These are phyloP conservation scores for Parachaetomium inaequale DNA, from an alignment of 495 filamentous ascomycete genomes.

Conservation along the genomic window DNA sequence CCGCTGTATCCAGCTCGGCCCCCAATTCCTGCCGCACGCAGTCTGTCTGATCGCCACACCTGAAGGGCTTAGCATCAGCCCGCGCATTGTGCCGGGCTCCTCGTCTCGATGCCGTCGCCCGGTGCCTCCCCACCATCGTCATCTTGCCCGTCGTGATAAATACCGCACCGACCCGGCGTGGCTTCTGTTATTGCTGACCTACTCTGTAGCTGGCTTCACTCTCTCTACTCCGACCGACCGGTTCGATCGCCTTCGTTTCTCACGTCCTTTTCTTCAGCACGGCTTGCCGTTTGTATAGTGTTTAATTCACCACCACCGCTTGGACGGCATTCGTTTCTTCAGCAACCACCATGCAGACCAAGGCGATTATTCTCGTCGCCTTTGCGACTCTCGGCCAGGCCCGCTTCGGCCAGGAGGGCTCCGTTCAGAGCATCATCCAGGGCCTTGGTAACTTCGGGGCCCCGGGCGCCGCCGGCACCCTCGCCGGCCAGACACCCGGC, in stretches of 20 bases:
- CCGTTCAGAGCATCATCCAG: conserved; percentile 43
- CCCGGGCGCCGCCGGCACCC: conserved; percentile 51
- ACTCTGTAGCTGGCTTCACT: conserved; percentile 8
- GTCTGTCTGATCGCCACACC: conserved; percentile 26
- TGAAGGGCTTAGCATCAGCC: conserved; percentile 1
- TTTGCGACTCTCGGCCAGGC: conserved; percentile 46
- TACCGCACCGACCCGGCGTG: not conserved
- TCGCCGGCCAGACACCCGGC: conserved; percentile 49
- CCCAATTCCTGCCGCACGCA: conserved; percentile 11
- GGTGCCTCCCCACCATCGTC: not conserved
- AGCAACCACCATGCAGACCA: conserved; percentile 23
- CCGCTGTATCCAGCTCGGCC: not conserved
- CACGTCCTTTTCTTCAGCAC: conserved; percentile 13
- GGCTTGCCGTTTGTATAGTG: conserved; percentile 14
- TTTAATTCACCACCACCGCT: conserved; percentile 20
- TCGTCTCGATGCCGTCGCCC: not conserved
- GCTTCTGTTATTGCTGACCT: not conserved
- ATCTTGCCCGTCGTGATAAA: conserved; percentile 8
- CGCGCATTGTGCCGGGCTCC: conserved; percentile 23
- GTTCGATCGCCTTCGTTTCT: conserved; percentile 25
- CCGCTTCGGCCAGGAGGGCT: conserved; percentile 55
- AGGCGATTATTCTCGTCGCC: conserved; percentile 22
- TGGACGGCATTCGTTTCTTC: conserved; percentile 20
- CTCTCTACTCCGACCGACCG: conserved; percentile 28
- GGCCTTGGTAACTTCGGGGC: conserved; percentile 46